phyloP scores from a whole-genome alignment of 139 green algal species.

The Closterium sp. region DNA sequence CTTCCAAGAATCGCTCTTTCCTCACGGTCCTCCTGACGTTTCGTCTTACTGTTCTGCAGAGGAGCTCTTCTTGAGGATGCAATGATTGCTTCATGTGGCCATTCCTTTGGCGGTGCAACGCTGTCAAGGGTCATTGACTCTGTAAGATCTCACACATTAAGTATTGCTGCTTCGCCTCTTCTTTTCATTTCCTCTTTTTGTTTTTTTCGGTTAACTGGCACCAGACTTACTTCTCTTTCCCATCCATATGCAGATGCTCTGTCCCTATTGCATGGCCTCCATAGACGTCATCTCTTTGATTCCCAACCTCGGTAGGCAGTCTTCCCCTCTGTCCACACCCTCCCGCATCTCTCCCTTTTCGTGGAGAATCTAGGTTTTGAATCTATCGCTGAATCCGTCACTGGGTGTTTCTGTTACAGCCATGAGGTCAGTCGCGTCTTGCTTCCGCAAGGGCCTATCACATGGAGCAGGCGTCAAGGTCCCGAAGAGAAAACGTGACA shows the following conservation, averaged over 20 bases:
- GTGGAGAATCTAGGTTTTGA: background rate
- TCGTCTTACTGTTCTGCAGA: conserved; percentile 3
- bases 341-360: background rate
- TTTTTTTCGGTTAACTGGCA: background rate
- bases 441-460: background rate
- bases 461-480: background rate
- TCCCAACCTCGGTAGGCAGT: background rate
- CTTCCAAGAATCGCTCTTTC: too few species aligned
- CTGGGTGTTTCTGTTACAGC: background rate
- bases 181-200: too few species aligned
- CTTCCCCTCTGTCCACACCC: background rate
- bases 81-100: conserved; percentile 19
- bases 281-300: background rate
- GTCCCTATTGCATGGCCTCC: background rate
- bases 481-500: background rate
- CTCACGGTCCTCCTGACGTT: too few species aligned
- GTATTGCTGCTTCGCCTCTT: too few species aligned
- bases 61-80: conserved; percentile 33
- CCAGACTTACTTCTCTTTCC: background rate
- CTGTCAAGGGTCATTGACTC: conserved; percentile 10
- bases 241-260: background rate
- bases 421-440: background rate
- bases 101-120: conserved; percentile 34
- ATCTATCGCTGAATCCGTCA: too few species aligned
- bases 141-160: background rate